Evolutionary conservation across 116 monocot species (phyloP), one percentile per base, ranked within the genome.

Genomic region (Papilionanthe hybrid): DNA sequence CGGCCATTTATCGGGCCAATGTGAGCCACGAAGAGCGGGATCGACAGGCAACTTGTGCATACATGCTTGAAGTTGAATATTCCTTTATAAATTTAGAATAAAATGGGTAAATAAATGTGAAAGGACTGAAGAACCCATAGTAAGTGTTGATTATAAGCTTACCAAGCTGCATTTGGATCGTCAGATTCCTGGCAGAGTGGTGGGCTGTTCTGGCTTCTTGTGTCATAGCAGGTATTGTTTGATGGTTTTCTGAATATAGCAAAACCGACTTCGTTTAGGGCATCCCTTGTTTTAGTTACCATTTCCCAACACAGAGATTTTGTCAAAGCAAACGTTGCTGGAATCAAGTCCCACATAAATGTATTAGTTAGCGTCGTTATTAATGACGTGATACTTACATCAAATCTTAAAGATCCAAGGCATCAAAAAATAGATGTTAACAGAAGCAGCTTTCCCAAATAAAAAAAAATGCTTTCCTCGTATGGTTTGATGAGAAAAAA

Each of bases 291-390:
- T 75, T 89, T 89, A 5, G 63, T 74, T 68, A 97, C 86, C 89
- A 94, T 78, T 55, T 97, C 86, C 96, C 96, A 97, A 86, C 96
- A 97, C 84, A 97, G 94, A 20, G 92, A 82, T 56, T 94, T 94
- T 43, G 89, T 97, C 77, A 97, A 68, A 47, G 76, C 82, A 7
- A 77, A 82, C 94, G 92, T 97, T 7, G 85, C 96, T 96, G 89
- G 55, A 29, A 86, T 74, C 42, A 83, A 55, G 73, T 73, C 22
- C 44, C 73, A 73, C 43, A 53, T 15, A 15, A 73, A 73, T 18
- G 20, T 7, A n/a, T 13, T 22, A 73, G 22, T 73, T 44, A 73
- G n/a, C 44, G 32, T 2, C 32, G 32, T 32, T 32, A 32, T 32
- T 32, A 32, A 32, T 32, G 32, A 32, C 32, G 32, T 32, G 32